Base-by-base conservation (phyloP, 345 rosid genomes). In the Draba incana region DNA sequence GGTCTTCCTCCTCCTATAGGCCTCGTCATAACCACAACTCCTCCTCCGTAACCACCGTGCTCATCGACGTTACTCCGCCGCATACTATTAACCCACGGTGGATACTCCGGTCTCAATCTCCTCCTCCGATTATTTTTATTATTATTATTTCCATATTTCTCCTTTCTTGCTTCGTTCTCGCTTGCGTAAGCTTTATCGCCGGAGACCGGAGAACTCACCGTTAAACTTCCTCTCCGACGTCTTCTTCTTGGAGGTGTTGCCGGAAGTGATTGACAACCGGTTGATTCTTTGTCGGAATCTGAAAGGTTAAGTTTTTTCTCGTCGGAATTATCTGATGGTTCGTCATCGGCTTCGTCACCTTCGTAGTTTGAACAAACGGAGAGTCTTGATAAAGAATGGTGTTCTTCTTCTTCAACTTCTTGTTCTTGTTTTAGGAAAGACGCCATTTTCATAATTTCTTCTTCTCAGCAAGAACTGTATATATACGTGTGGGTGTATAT, bases 1-100 rank as follows among this genome's bases (percentile, higher is more conserved):
- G 91, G 70, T 68, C 87, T 82, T 41, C 69, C 70, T 69, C 97
- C 99, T 62, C 97, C 96, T 61, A 81, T 85, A 0, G 96, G 88
- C 83, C 84, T 85, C 16, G 93, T 87, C 49, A 94, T 86, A 77
- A 94, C 87, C 81, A 89, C 68, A 79, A 91, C 23, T 11, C 84
- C 80, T 15, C 68, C 69, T 1, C 84, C 78, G 33, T 80, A 79
- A 20, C 90, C 84, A 3, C 66, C 60, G 67, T 78, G 64, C 65
- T 78, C 72, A 8, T 57, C 78, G 0, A 30, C 28, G 64, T 38
- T 37, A 80, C 23, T 27, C 84, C 79, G 11, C 70, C 67, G 8
- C 81, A 73, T 8, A 60, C 70, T 68, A 30, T 60, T 77, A 58
- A 23, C 90, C 83, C 24, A 69, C 70, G 74, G 78, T 44, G 69